Evolutionary conservation across 371 early-diverging fungal species (phyloP), one percentile per base, ranked within the genome.

Genomic region (Apophysomyces ossiformis): DNA sequence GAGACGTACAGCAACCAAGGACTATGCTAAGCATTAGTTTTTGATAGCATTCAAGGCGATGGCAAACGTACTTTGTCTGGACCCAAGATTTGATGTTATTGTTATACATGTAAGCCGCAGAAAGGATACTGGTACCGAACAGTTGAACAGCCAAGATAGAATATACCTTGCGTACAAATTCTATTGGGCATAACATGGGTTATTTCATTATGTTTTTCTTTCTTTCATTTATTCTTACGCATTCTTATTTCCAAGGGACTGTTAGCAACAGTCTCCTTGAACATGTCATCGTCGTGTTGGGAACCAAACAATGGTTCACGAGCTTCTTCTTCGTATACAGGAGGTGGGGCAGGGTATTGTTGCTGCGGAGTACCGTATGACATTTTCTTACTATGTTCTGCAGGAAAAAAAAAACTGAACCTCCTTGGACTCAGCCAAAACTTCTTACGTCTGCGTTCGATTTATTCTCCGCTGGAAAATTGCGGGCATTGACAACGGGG

Each of bases 141-240:
- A 94, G 61, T 73, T 93, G 92, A 5, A 69, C 73, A 0, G 88
- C 79, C n/a, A 94, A 77, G 46, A 94, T 92, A 6, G 88, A 83
- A 67, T 92, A 93, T 4, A 94, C 93, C 72, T 94, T 94, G 72
- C 92, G 79, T 21, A 93, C 79, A 76, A 94, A 94, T 54, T 84
- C 90, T 81, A 74, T 65, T 58, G 21, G 37, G 7, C 18, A 58
- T 41, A 13, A 41, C 41, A 41, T 41, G 1, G 5, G 21, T 9
- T 21, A n/a, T 50, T 4, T 0, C 7, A 18, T 21, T 6, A 8
- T 7, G 21, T 4, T 5, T n/a, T 21, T 50, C 21, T 21, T 7
- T 7, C n/a, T 0, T 9, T 43, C n/a, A n/a, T 45, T 18, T n/a
- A 45, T 18, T 50, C 72, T 69, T 77, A 83, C 86, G 78, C 66